Evolutionary conservation across 1,284 basidiomycete species (phyloP), one percentile per base, ranked within the genome.

Genomic region (Cryptococcus sp.): DNA sequence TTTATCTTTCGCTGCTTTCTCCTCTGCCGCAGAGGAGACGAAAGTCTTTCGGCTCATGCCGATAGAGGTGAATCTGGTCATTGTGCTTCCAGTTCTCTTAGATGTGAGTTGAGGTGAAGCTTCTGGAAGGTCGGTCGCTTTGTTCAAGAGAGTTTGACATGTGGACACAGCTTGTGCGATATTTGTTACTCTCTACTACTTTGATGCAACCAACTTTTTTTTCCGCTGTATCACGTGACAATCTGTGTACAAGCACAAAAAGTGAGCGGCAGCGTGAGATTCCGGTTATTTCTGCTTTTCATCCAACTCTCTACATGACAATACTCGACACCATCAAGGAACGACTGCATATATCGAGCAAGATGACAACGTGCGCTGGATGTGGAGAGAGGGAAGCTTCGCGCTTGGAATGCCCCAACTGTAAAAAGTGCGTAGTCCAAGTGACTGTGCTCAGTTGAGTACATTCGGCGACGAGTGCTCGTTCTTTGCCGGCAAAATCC

Each of bases 51-150:
- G 68, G 39, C 73, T 67, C 69, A 79, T 71, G 15, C 77, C 77
- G 41, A 80, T 78, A 20, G 73, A 75, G 11, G 78, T 80, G 63
- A 78, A 71, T 39, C 78, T 70, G 15, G 77, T 72, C 78, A 80
- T 80, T 8, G 22, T 49, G 20, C n/a, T 44, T 22, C 10, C 45
- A 17, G 22, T 34, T 15, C 17, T 19, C 7, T 47, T 1, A 22
- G 16, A 20, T 47, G 10, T 25, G 25, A 47, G 25, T 29, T 48
- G 29, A 34, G 29, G 8, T 10, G 3, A 10, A 10, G 29, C 29
- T 34, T 2, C 29, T 34, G 8, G 2, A 10, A 34, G 29, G 3
- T 7, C 29, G 29, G 13, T n/a, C n/a, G n/a, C n/a, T n/a, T n/a
- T n/a, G n/a, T n/a, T n/a, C n/a, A n/a, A n/a, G n/a, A n/a, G n/a